phyloP scores from a whole-genome alignment of 2,329 filamentous ascomycete genomes.

The Trichoderma aggressivum region DNA sequence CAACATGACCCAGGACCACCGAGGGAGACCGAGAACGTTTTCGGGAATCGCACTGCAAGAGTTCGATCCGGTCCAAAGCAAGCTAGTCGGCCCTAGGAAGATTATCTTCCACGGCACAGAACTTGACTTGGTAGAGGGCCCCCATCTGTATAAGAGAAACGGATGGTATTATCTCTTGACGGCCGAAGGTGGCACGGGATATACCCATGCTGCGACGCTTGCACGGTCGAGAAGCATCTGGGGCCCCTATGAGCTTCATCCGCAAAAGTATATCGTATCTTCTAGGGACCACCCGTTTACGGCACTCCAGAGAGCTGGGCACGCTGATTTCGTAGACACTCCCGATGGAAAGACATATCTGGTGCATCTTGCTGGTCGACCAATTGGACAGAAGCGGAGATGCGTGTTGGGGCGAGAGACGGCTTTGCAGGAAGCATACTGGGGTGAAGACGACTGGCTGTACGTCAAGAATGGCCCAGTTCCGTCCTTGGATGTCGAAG shows the following conservation, averaged over 20 bases:
- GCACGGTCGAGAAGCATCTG: constrained; percentile 50
- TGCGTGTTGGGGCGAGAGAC: constrained; percentile 56
- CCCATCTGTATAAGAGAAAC: constrained; percentile 56
- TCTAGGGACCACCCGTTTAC: constrained; percentile 48
- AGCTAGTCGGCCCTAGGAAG: constrained; percentile 53
- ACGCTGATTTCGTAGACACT: constrained; percentile 53
- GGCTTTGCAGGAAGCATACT: constrained; percentile 56
- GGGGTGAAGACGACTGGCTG: constrained; percentile 59
- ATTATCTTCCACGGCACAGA: constrained; percentile 56
- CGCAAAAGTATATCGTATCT: constrained; percentile 55
- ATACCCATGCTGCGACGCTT: constrained; percentile 59
- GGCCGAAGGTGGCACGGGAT: constrained; percentile 59
- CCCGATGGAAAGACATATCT: constrained; percentile 51
- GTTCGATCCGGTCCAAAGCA: constrained; percentile 47
- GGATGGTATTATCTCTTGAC: constrained; percentile 59
- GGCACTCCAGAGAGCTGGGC: constrained; percentile 51
- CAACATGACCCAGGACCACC: constrained; percentile 57
- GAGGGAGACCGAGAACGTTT: constrained; percentile 47
- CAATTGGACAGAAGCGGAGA: constrained; percentile 48
- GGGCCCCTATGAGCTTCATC: constrained; percentile 61
- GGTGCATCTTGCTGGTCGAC: constrained; percentile 52
- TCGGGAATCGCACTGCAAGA: constrained; percentile 58
- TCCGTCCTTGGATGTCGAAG: constrained; percentile 50
- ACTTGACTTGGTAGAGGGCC: constrained; percentile 52
- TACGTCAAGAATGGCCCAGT: constrained; percentile 58